Conservation (phyloP, 495 filamentous ascomycete genomes). For the Xylaria flabelliformis region DNA sequence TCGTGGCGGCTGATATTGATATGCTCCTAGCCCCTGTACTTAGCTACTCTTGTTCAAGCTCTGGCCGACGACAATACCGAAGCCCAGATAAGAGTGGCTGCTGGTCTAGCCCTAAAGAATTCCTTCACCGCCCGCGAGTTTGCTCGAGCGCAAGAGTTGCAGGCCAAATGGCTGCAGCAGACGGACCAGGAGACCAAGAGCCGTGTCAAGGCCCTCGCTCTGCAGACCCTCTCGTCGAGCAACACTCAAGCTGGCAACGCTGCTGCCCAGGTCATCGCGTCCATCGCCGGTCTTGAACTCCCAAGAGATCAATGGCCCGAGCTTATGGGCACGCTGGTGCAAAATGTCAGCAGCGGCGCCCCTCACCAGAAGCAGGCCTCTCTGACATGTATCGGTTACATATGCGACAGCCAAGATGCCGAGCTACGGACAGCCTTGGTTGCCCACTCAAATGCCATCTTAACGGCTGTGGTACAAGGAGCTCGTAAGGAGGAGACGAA, state of each 20-base stretch:
- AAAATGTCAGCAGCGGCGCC: constrained; percentile 85
- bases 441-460: constrained; percentile 92
- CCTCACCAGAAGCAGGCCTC: constrained; percentile 93
- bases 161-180: constrained; percentile 86
- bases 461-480: constrained; percentile 96
- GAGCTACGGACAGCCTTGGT: constrained; percentile 83
- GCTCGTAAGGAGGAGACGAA: constrained; percentile 95
- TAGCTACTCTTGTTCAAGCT: constrained; percentile 87
- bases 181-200: constrained; percentile 79
- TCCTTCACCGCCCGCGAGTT: constrained; percentile 92
- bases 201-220: constrained; percentile 83
- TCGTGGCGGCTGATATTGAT: constrained; percentile 23
- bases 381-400: constrained; percentile 91
- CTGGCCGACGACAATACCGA: constrained; percentile 88
- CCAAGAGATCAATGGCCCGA: constrained; percentile 95
- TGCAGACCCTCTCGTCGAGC: constrained; percentile 79
- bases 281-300: constrained; percentile 93
- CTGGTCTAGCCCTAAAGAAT: constrained; percentile 97
- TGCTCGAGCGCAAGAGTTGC: constrained; percentile 81
- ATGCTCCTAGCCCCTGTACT: constrained; percentile 76
- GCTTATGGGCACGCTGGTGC: constrained; percentile 84
- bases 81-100: constrained; percentile 84
- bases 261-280: constrained; percentile 91
- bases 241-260: constrained; percentile 84
- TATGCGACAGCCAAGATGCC: constrained; percentile 92